Percentiles rank a stretch among this genome's conserved stretches.
Conservation (phyloP, 2,329 filamentous ascomycete species). For the Exophiala dermatitidis region DNA sequence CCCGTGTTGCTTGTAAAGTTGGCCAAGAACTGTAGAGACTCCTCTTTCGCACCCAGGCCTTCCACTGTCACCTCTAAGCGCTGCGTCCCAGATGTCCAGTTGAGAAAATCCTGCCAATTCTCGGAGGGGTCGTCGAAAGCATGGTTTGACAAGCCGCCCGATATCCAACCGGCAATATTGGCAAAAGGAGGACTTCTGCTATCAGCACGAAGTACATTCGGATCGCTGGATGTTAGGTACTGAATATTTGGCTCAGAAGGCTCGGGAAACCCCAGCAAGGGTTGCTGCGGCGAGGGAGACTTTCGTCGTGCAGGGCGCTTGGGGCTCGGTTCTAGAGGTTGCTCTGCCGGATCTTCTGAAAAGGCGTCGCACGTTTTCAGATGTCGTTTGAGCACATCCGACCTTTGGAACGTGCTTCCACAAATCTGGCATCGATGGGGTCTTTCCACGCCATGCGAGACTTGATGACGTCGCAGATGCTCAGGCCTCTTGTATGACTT, state of each 20-base stretch:
- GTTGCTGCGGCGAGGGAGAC: neutral
- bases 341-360: conserved; percentile 6
- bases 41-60: neutral
- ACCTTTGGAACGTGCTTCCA: conserved; percentile 32
- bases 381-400: conserved; percentile 36
- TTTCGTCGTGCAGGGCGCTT: neutral
- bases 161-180: conserved; percentile 2
- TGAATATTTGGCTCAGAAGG: neutral
- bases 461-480: conserved; percentile 34
- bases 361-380: neutral
- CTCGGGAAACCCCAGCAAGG: neutral
- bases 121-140: conserved; percentile 1
- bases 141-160: neutral
- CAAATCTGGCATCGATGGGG: conserved; percentile 33
- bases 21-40: conserved; percentile 28
- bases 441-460: conserved; percentile 31
- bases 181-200: neutral
- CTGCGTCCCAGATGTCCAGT: neutral
- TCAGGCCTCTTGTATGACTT: conserved; percentile 36
- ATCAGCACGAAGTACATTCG: neutral
- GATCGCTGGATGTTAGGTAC: neutral
- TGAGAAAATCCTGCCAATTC: conserved; percentile 8
- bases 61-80: neutral
- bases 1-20: conserved; percentile 36
- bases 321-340: conserved; percentile 18